phyloP scores from a whole-genome alignment of 768 basidiomycete species.

The Lentinula lateritia region DNA sequence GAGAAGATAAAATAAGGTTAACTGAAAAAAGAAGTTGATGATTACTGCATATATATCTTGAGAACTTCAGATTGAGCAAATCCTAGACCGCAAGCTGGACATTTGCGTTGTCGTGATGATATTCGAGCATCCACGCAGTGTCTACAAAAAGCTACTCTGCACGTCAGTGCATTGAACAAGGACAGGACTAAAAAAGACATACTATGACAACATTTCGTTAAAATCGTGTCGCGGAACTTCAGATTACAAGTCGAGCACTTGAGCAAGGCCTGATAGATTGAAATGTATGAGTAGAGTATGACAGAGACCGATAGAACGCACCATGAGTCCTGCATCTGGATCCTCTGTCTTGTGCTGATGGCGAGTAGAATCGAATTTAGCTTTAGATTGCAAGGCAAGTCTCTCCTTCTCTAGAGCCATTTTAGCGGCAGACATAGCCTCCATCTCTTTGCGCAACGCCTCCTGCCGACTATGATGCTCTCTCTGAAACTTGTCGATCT shows the following conservation, averaged over 20 bases:
- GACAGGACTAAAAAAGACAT: conserved; percentile 25
- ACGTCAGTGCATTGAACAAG: neutral
- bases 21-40: neutral
- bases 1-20: conserved; percentile 4
- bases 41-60: conserved; percentile 42
- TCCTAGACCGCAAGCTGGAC: conserved; percentile 77
- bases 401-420: neutral
- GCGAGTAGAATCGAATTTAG: conserved; percentile 10
- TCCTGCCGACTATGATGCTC: conserved; percentile 14
- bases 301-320: conserved; percentile 21
- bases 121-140: conserved; percentile 83
- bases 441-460: conserved; percentile 1
- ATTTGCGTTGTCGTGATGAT: conserved; percentile 87
- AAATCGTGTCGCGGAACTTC: conserved; percentile 70
- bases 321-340: conserved; percentile 58
- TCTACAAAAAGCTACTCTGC: conserved; percentile 71
- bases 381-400: conserved; percentile 10
- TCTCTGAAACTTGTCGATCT: conserved; percentile 21
- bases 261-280: conserved; percentile 56
- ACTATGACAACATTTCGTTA: conserved; percentile 93
- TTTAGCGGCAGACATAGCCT: neutral
- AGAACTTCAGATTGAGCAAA: conserved; percentile 83
- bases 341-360: conserved; percentile 31
- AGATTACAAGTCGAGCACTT: conserved; percentile 86
- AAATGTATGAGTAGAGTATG: neutral